Evolutionary conservation across 2,329 filamentous ascomycete genomes (phyloP).

Genomic region (Fusarium continuum): DNA sequence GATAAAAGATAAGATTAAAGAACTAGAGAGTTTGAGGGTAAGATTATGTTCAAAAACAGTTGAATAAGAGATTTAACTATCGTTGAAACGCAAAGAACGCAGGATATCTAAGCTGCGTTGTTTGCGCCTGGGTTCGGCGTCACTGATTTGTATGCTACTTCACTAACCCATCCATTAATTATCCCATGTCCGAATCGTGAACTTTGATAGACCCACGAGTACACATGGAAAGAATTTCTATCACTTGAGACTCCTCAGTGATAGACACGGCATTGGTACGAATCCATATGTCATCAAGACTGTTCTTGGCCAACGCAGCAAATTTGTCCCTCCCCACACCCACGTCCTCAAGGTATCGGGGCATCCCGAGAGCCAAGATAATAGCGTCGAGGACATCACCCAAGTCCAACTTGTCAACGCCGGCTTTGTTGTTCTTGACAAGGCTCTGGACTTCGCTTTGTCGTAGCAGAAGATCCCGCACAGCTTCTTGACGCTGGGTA

Average conservation of each 20-base stretch:
- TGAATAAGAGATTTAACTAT: too few species aligned
- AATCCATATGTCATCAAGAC: constrained; percentile 60
- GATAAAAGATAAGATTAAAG: too few species aligned
- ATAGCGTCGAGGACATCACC: constrained; percentile 62
- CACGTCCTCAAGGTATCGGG: constrained; percentile 61
- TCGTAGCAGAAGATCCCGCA: constrained; percentile 15
- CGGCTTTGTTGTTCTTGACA: background rate
- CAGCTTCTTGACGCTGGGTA: constrained; percentile 43
- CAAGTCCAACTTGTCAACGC: constrained; percentile 49
- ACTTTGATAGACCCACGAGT: too few species aligned
- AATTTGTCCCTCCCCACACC: constrained; percentile 59
- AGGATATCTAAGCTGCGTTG: too few species aligned
- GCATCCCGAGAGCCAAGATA: constrained; percentile 62
- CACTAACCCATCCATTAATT: too few species aligned
- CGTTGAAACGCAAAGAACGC: too few species aligned
- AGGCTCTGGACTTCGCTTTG: constrained; percentile 16
- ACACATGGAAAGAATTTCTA: constrained; percentile 60
- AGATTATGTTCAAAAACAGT: too few species aligned
- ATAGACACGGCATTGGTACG: constrained; percentile 61
- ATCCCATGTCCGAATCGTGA: too few species aligned
- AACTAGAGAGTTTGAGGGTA: too few species aligned
- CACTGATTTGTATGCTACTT: too few species aligned
- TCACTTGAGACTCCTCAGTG: constrained; percentile 56
- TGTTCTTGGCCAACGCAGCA: constrained; percentile 57
- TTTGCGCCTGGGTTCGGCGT: too few species aligned